Base-by-base conservation (phyloP, 2,329 filamentous ascomycete species). In the Parastagonospora avenae region DNA sequence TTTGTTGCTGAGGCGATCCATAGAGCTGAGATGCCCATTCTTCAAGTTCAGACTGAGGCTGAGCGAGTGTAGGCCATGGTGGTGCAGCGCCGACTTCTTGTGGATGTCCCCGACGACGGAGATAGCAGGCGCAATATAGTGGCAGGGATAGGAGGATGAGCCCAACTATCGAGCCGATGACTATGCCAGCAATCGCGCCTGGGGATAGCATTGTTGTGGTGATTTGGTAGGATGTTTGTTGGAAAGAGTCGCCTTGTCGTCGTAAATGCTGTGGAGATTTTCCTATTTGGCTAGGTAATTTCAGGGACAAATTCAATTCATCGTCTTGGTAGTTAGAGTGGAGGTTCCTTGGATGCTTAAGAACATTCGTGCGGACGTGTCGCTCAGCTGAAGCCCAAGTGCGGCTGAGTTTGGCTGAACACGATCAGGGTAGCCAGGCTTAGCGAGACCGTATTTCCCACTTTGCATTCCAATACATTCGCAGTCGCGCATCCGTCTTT, bases 171-270 rank as follows among this genome's bases (percentile, higher is more conserved):
- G 39, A 42, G 5, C 27, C 39, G 14, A 42, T 16, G n/a, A 42
- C 39, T 15, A 42, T 42, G 28, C 39, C 39, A 15, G 39, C 39
- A n/a, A 42, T 42, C n/a, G 39, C 27, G 27, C 39, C 39, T n/a
- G 39, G 27, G n/a, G 39, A 42, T 11, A 42, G 39, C 39, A 42
- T 42, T n/a, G 2, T 40, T 24, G 19, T 24, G 19, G 19, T 24
- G 19, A 5, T 3, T 24, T 24, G 19, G 19, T 24, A 3, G 19
- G 19, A 24, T 24, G 19, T 5, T 24, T 24, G 3, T 24, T 24
- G 19, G 24, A 6, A n/a, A 29, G 14, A 8, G 19, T n/a, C 28
- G 10, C 8, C 16, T 9, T 29, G 19, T 29, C 8, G 10, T 39
- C 9, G 15, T 12, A 5, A 27, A 27, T 8, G 8, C 16, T 14